These are phyloP conservation scores for Ascochyta lentis DNA, from an alignment of 2,329 filamentous ascomycete genomes.

Conservation along the genomic window DNA sequence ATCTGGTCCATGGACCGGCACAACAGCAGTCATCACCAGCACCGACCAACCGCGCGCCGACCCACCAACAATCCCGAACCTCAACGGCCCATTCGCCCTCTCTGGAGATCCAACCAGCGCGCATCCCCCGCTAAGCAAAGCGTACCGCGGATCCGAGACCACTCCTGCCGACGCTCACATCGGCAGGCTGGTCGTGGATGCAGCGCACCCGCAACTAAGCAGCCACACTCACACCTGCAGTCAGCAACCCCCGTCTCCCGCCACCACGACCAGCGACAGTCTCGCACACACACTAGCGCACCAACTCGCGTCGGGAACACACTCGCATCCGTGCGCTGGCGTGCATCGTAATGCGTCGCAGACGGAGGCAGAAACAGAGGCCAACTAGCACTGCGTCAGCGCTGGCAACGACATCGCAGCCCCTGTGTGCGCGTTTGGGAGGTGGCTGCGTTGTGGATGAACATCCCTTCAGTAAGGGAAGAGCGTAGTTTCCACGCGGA, in stretches of 20 bases:
- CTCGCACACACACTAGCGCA: conserved; percentile 9
- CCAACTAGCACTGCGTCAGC: too few species aligned
- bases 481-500: too few species aligned
- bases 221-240: background rate
- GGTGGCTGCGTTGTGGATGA: too few species aligned
- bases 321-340: conserved; percentile 1
- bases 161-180: background rate
- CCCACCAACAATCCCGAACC: conserved; percentile 2
- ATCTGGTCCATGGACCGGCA: conserved; percentile 1
- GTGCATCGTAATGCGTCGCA: too few species aligned
- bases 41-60: background rate
- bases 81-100: conserved; percentile 7
- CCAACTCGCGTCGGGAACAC: conserved; percentile 2
- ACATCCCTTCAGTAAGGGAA: too few species aligned
- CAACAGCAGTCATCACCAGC: background rate
- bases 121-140: background rate
- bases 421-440: too few species aligned
- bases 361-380: too few species aligned
- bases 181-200: background rate
- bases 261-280: background rate
- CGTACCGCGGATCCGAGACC: conserved; percentile 6
- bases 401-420: too few species aligned
- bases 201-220: background rate
- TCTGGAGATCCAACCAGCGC: background rate
- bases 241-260: background rate